Evolutionary conservation across 768 basidiomycete species (phyloP).

Genomic region (Leucosporidium creatinivorum): DNA sequence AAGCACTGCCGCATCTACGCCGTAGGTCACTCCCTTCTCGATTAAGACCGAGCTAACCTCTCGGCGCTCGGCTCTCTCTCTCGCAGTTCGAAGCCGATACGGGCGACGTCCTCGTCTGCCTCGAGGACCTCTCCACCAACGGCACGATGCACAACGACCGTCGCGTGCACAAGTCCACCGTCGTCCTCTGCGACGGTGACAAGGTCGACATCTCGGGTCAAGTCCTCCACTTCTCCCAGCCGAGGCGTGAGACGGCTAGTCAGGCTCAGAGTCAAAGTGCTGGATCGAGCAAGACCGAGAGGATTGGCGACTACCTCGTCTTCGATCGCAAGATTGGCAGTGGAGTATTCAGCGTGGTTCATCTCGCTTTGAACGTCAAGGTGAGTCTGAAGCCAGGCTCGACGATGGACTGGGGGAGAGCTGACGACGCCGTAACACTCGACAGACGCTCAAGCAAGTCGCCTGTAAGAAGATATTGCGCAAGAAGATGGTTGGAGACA

Average conservation of each 20-base stretch:
- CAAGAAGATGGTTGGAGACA: not conserved
- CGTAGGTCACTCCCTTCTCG: too few relatives aligned
- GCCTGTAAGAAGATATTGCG: constrained; percentile 21
- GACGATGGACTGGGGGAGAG: not conserved
- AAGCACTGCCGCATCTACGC: not conserved
- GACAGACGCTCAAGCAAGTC: constrained; percentile 17
- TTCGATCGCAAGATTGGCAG: constrained; percentile 11
- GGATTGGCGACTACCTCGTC: constrained; percentile 17
- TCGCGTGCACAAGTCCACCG: not conserved
- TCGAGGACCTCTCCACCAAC: constrained; percentile 15
- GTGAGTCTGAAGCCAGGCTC: too few relatives aligned
- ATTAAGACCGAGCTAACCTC: too few relatives aligned
- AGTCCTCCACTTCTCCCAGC: constrained; percentile 19
- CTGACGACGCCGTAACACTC: not conserved
- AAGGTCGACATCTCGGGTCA: constrained; percentile 21
- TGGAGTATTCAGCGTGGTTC: not conserved
- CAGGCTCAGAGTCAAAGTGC: too few relatives aligned
- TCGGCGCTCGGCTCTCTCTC: too few relatives aligned
- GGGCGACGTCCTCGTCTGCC: constrained; percentile 13
- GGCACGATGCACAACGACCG: constrained; percentile 24
- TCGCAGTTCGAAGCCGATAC: constrained; percentile 15
- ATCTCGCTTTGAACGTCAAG: not conserved
- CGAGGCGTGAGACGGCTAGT: not conserved
- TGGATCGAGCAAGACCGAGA: too few relatives aligned
- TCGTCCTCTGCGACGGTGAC: constrained; percentile 21